These are phyloP conservation scores for Lippia alba DNA, from an alignment of 305 asterid genomes.

Conservation along the genomic window DNA sequence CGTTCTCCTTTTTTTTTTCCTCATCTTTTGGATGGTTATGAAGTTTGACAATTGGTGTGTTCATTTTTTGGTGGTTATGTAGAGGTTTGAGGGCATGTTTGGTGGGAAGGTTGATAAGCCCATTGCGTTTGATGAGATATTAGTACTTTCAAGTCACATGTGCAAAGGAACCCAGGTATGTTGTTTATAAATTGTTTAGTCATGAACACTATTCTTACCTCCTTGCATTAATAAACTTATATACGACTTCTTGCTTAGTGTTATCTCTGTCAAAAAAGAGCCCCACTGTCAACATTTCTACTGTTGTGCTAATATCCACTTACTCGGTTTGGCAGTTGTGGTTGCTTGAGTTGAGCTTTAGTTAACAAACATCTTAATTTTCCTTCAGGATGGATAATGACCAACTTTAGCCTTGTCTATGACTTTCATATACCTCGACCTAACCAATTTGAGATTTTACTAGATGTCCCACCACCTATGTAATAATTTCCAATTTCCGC, in stretches of 20 bases:
- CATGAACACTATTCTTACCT: conserved; percentile 9
- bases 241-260: conserved; percentile 11
- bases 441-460: conserved; percentile 1
- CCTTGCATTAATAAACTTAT: conserved; percentile 25
- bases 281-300: conserved; percentile 29
- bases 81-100: conserved; percentile 93
- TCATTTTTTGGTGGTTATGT: conserved; percentile 33
- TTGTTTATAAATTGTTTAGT: conserved; percentile 18
- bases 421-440: conserved; percentile 12
- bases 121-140: conserved; percentile 77
- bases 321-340: conserved; percentile 1
- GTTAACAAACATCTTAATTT: neutral
- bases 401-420: conserved; percentile 25
- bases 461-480: neutral
- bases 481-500: neutral
- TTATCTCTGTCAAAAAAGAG: conserved; percentile 16
- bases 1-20: conserved; percentile 27
- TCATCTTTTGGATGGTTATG: conserved; percentile 24
- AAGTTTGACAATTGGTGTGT: conserved; percentile 19
- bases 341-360: conserved; percentile 7
- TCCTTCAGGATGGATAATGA: conserved; percentile 12
- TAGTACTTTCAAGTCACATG: conserved; percentile 90
- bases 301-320: conserved; percentile 7
- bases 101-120: conserved; percentile 89
- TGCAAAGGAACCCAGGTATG: conserved; percentile 84